Conservation (phyloP, 306 rosid species). For the Sechiopsis laciniata region DNA sequence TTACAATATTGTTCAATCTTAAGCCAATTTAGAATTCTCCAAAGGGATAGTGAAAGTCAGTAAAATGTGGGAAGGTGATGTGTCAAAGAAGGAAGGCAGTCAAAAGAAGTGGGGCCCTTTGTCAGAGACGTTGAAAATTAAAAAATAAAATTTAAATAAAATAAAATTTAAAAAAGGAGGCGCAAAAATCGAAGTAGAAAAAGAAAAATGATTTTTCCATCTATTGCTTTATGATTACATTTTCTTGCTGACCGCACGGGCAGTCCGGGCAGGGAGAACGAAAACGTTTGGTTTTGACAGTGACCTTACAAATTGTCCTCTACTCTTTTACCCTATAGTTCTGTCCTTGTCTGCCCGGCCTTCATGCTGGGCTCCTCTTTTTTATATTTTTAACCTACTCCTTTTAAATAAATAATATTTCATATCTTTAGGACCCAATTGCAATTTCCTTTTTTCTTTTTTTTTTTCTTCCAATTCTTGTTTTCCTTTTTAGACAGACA, state of each 20-base stretch:
- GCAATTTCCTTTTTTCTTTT: background rate
- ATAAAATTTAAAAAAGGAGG: background rate
- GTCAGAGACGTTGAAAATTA: constrained; percentile 25
- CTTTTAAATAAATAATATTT: background rate
- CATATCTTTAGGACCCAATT: background rate
- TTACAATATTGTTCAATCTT: no score
- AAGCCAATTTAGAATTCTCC: background rate
- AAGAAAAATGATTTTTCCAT: constrained; percentile 54
- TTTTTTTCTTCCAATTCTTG: background rate
- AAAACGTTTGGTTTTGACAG: constrained; percentile 25
- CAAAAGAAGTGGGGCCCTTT: constrained; percentile 18
- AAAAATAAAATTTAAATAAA: no score
- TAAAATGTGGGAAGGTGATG: constrained; percentile 33
- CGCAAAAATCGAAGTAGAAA: constrained; percentile 5
- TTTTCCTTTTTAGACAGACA: background rate
- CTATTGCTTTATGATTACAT: constrained; percentile 57
- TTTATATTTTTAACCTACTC: background rate
- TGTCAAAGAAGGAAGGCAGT: constrained; percentile 28
- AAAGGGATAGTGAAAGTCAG: constrained; percentile 37
- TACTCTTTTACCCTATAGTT: constrained; percentile 28
- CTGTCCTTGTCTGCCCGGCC: constrained; percentile 61
- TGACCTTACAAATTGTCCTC: constrained; percentile 36
- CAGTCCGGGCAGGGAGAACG: constrained; percentile 35
- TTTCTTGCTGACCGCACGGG: constrained; percentile 39
- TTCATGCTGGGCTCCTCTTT: constrained; percentile 46